A percentile compares a stretch with the other conserved stretches of the same genome.
These are phyloP conservation scores for Globisporangium uncinulatum DNA, from an alignment of 352 stramenopile genomes.

Conservation along the genomic window DNA sequence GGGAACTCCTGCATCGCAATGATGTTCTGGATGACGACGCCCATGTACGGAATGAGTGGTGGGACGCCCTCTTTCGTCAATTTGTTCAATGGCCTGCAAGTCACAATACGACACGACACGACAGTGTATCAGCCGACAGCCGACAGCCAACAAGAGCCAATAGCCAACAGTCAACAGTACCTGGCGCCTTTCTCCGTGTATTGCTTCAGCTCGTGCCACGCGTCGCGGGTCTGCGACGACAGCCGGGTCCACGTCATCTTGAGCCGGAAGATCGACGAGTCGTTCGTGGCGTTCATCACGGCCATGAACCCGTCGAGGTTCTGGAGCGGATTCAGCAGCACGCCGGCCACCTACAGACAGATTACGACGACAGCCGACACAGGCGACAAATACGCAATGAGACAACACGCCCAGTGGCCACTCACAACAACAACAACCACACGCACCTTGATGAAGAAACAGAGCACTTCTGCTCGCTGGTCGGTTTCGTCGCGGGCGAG, in stretches of 20 bases:
- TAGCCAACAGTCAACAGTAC: slow-evolving; percentile 8
- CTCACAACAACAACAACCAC: neutral
- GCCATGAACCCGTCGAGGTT: slow-evolving; percentile 89
- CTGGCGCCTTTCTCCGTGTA: slow-evolving; percentile 79
- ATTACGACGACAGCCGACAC: neutral
- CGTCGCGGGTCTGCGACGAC: slow-evolving; percentile 54
- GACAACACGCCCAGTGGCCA: neutral
- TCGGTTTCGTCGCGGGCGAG: slow-evolving; percentile 69
- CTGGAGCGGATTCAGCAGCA: slow-evolving; percentile 68
- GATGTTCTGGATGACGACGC: slow-evolving; percentile 83
- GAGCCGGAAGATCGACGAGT: slow-evolving; percentile 80
- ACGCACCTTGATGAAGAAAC: slow-evolving; percentile 77
- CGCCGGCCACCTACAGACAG: slow-evolving; percentile 46
- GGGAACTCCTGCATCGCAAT: slow-evolving; percentile 81
- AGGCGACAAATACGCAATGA: neutral
- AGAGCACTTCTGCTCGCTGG: slow-evolving; percentile 71
- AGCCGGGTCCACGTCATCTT: slow-evolving; percentile 85
- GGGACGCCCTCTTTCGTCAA: slow-evolving; percentile 64
- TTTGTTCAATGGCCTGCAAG: slow-evolving; percentile 57
- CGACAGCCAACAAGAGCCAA: neutral
- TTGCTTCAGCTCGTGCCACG: slow-evolving; percentile 82
- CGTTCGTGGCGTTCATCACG: slow-evolving; percentile 87
- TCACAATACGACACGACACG: too few relatives aligned
- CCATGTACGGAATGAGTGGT: slow-evolving; percentile 79
- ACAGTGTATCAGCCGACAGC: too few relatives aligned